phyloP scores from a whole-genome alignment of 768 basidiomycete species.

The Leccinellum rugosiceps region DNA sequence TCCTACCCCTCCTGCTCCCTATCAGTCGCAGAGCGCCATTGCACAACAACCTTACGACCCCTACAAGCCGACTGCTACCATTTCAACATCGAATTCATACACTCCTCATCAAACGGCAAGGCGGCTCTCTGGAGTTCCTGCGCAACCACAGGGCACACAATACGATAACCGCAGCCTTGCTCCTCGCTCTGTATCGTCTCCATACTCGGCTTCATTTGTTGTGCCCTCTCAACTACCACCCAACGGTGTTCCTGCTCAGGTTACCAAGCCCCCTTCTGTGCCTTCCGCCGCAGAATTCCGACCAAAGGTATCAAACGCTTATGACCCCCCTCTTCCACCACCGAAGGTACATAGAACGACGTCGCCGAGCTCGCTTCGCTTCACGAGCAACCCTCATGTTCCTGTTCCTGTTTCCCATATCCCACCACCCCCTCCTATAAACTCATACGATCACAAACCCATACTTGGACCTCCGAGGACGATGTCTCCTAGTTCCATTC shows the following conservation, averaged over 20 bases:
- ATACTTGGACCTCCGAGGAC: slow-evolving; percentile 27
- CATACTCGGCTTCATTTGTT: slow-evolving; percentile 19
- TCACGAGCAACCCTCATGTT: slow-evolving; percentile 15
- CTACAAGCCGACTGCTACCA: slow-evolving; percentile 32
- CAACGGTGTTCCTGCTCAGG: slow-evolving; percentile 25
- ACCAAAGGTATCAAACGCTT: slow-evolving; percentile 67
- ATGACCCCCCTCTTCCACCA: slow-evolving; percentile 71
- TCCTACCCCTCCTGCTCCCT: slow-evolving; percentile 14
- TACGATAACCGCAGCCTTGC: slow-evolving; percentile 30
- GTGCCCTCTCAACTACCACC: slow-evolving; percentile 13
- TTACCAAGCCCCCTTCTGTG: slow-evolving; percentile 32
- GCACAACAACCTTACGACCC: slow-evolving; percentile 31
- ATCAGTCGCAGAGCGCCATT: slow-evolving; percentile 14
- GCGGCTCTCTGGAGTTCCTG: slow-evolving; percentile 9
- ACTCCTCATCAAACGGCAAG: slow-evolving; percentile 11
- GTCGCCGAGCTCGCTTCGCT: slow-evolving; percentile 27
- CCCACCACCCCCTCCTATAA: slow-evolving; percentile 9
- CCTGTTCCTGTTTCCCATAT: slow-evolving; percentile 7
- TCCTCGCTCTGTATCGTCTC: slow-evolving; percentile 24
- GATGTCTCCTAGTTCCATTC: slow-evolving; percentile 27
- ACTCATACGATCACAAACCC: slow-evolving; percentile 19
- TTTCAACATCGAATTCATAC: slow-evolving; percentile 21
- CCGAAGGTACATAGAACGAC: slow-evolving; percentile 32
- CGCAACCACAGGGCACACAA: slow-evolving; percentile 29
- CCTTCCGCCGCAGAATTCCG: slow-evolving; percentile 49